Conservation (phyloP, 2,329 filamentous ascomycete genomes). For the Amesomyces nigricolor region DNA sequence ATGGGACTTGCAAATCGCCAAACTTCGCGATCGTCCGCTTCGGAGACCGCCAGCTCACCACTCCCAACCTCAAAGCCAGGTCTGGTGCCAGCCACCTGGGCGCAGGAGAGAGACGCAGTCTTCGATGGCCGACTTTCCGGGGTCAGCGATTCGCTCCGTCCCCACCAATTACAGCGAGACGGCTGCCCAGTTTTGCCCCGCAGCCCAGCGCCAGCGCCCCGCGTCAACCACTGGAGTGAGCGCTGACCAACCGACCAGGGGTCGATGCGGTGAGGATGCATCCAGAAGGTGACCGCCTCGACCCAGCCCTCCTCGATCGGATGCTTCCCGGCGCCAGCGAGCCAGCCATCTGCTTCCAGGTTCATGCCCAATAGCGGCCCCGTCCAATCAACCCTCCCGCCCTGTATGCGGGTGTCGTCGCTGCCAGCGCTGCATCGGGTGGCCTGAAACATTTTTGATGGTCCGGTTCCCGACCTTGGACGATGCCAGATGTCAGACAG, state of each 20-base stretch:
- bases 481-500: background rate
- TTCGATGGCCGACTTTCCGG: background rate
- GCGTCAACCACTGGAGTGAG: background rate
- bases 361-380: conserved; percentile 17
- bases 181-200: background rate
- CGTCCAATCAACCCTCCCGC: conserved; percentile 17
- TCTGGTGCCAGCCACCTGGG: conserved; percentile 7
- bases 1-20: background rate
- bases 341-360: background rate
- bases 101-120: background rate
- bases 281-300: conserved; percentile 4
- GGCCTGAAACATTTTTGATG: conserved; percentile 18
- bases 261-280: conserved; percentile 12
- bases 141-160: background rate
- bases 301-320: conserved; percentile 2
- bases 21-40: background rate
- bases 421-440: conserved; percentile 14
- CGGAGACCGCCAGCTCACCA: conserved; percentile 11
- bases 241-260: background rate
- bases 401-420: conserved; percentile 9
- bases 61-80: background rate
- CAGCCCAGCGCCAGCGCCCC: background rate
- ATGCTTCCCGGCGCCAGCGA: conserved; percentile 5
- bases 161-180: conserved; percentile 4
- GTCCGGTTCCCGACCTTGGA: background rate